Conservation (phyloP, 106 monocot species). For the Allium sativum region DNA sequence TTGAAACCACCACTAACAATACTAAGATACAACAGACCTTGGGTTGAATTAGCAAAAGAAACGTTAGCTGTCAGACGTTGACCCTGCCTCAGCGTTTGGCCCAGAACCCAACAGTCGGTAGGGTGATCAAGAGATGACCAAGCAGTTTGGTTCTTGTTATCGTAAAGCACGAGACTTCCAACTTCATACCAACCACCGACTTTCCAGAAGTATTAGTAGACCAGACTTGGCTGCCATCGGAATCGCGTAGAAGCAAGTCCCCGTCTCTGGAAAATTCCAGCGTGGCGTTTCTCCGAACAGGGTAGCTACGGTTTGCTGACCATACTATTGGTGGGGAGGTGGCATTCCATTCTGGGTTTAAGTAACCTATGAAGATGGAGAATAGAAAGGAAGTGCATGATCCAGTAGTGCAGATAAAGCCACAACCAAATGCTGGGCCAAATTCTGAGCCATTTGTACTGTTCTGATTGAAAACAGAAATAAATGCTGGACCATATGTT, state of each 20-base stretch:
- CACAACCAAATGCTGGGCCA: conserved; percentile 28
- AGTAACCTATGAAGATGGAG: conserved; percentile 35
- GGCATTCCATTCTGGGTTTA: background rate
- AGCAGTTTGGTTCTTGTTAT: conserved; percentile 4
- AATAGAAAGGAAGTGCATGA: conserved; percentile 32
- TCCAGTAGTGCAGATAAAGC: conserved; percentile 29
- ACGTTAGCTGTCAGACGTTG: conserved; percentile 19
- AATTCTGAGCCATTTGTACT: too few relatives aligned
- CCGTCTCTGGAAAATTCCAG: conserved; percentile 32
- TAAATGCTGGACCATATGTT: conserved; percentile 10
- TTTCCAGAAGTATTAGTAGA: conserved; percentile 32
- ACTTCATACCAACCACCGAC: conserved; percentile 17
- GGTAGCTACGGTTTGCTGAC: conserved; percentile 43
- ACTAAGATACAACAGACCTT: conserved; percentile 14
- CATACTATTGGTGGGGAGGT: conserved; percentile 34
- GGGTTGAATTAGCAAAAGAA: conserved; percentile 3
- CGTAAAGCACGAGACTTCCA: conserved; percentile 43
- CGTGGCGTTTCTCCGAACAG: conserved; percentile 34
- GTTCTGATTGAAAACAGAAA: too few relatives aligned
- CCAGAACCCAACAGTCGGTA: conserved; percentile 34
- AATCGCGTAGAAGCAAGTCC: conserved; percentile 37
- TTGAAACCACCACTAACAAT: conserved; percentile 1
- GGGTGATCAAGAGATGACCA: conserved; percentile 55
- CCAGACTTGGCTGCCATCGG: conserved; percentile 29
- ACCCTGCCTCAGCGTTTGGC: conserved; percentile 29